Percentiles rank a stretch among this genome's conserved stretches.
phyloP scores from a whole-genome alignment of 2,329 filamentous ascomycete species.

The Beauveria australis region DNA sequence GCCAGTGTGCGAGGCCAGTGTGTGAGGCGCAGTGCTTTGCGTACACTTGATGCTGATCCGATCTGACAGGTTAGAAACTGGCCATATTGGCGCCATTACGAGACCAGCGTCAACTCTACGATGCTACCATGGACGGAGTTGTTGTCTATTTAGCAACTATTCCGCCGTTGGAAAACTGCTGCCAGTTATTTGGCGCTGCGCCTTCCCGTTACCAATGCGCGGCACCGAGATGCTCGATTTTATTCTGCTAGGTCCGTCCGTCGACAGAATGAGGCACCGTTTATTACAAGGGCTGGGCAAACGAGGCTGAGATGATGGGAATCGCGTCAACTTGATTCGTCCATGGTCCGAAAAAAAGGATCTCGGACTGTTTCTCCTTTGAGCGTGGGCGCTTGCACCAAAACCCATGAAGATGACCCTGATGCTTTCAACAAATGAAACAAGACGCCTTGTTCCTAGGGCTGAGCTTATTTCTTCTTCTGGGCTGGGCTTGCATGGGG shows the following conservation, averaged over 20 bases:
- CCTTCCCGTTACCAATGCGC: no score
- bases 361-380: not conserved
- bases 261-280: no score
- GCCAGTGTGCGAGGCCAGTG: not conserved
- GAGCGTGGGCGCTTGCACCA: not conserved
- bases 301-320: not conserved
- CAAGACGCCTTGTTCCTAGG: not conserved
- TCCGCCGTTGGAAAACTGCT: no score
- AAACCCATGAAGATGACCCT: not conserved
- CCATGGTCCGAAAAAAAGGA: no score
- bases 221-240: no score
- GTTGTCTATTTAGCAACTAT: no score
- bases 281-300: no score
- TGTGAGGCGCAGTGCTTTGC: not conserved
- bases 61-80: not conserved
- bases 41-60: not conserved
- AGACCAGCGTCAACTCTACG: not conserved
- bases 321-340: not conserved
- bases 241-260: no score
- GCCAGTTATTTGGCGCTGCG: no score
- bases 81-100: no score
- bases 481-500: not conserved
- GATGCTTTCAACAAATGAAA: no score
- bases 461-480: constrained; percentile 7
- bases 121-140: no score